A percentile compares a stretch with the other conserved stretches of the same genome.
Evolutionary conservation across 441 rosid genomes (phyloP).

Genomic region (Pelargonium fulgidum): DNA sequence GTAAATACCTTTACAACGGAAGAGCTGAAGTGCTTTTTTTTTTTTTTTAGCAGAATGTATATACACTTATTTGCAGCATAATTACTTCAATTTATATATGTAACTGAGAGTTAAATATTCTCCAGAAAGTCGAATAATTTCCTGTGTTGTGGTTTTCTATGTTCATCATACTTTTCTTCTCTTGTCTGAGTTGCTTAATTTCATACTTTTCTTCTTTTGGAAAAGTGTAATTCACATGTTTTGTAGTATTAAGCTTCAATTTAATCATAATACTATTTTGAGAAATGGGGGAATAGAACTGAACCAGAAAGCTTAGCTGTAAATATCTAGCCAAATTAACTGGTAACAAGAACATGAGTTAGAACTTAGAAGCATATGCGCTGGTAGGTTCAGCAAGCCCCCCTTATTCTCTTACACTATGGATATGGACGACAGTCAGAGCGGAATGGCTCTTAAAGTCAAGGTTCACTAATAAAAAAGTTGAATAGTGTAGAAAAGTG

Average conservation of each 20-base stretch:
- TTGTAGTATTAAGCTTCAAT: too few species aligned
- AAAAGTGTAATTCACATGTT: too few species aligned
- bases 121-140: neutral
- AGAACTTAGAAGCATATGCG: too few species aligned
- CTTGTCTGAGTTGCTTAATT: slow-evolving; percentile 7
- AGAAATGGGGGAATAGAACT: too few species aligned
- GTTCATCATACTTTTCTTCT: neutral
- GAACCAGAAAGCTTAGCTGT: neutral
- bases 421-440: neutral
- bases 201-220: too few species aligned
- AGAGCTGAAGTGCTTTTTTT: too few species aligned
- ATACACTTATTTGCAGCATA: neutral
- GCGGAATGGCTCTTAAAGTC: neutral
- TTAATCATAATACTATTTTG: too few species aligned
- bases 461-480: neutral
- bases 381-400: neutral
- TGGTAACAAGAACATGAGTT: neutral
- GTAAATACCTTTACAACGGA: too few species aligned
- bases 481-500: neutral
- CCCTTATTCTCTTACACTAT: neutral
- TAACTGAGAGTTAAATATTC: neutral
- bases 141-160: slow-evolving; percentile 1
- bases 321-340: neutral
- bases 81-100: neutral
- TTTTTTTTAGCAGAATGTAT: too few species aligned